phyloP scores from a whole-genome alignment of 805 yeast species.

The Barnettozyma pratensis region DNA sequence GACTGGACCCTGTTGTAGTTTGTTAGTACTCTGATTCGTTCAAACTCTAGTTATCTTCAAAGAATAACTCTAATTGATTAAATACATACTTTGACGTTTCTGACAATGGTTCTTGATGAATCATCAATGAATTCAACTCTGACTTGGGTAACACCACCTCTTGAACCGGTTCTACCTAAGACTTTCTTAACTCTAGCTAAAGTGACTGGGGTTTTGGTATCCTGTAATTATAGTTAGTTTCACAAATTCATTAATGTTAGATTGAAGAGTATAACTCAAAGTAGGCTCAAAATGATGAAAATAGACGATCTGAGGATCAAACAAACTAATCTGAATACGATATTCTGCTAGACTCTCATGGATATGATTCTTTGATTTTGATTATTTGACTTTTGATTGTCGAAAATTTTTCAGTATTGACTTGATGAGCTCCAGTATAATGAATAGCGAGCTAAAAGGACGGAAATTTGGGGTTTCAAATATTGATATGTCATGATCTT shows the following conservation, averaged over 20 bases:
- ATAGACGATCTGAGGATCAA: no score
- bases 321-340: no score
- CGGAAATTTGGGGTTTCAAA: background rate
- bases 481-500: background rate
- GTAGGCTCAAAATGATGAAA: no score
- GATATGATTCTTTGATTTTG: no score
- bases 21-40: conserved; percentile 8
- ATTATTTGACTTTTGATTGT: no score
- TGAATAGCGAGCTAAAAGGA: no score
- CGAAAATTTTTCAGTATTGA: no score
- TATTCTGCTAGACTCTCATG: no score
- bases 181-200: conserved; percentile 99
- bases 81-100: conserved; percentile 70
- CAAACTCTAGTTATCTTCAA: no score
- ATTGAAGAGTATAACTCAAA: no score
- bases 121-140: conserved; percentile 96
- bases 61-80: no score
- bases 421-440: no score
- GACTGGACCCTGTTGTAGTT: conserved; percentile 63
- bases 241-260: background rate
- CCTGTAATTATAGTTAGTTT: conserved; percentile 15
- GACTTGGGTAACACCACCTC: conserved; percentile 99
- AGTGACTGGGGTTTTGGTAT: conserved; percentile 63
- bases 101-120: conserved; percentile 90
- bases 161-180: conserved; percentile 99